A percentile compares a stretch with the other conserved stretches of the same genome.
Conservation (phyloP, 176 grass and related monocot species). For the Bothriochloa decipiens region DNA sequence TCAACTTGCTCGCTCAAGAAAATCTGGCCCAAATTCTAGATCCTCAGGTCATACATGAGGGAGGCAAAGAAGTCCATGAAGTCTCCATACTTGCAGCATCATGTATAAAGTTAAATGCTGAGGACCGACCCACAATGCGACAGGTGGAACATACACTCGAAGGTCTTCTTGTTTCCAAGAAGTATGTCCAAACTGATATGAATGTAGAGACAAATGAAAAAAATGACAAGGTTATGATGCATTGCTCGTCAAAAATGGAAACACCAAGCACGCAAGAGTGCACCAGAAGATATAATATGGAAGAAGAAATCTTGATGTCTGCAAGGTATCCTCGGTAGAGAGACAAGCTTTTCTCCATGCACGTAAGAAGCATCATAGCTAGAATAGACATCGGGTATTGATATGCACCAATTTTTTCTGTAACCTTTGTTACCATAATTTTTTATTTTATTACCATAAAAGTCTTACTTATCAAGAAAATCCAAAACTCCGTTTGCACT, state of each 20-base stretch:
- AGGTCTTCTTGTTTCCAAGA: not conserved
- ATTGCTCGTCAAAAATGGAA: not conserved
- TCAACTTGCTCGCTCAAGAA: not conserved
- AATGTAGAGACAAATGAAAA: not conserved
- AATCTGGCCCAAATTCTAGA: constrained; percentile 10
- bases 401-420: not conserved
- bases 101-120: not conserved
- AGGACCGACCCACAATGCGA: constrained; percentile 19
- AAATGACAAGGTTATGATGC: not conserved
- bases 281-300: constrained; percentile 4
- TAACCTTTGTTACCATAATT: too few species aligned
- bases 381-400: not conserved
- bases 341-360: not conserved
- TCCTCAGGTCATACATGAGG: not conserved
- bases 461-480: too few species aligned
- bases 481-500: too few species aligned
- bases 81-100: not conserved
- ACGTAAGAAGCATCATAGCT: not conserved
- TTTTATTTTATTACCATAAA: too few species aligned
- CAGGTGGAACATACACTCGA: constrained; percentile 4
- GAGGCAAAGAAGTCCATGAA: constrained; percentile 19
- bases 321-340: constrained; percentile 8
- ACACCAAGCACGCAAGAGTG: not conserved
- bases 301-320: constrained; percentile 23
- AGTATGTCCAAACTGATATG: not conserved